Evolutionary conservation across 202 grass and related monocot species (phyloP), one percentile per base, ranked within the genome.

Genomic region (Sporobolus alterniflorus): DNA sequence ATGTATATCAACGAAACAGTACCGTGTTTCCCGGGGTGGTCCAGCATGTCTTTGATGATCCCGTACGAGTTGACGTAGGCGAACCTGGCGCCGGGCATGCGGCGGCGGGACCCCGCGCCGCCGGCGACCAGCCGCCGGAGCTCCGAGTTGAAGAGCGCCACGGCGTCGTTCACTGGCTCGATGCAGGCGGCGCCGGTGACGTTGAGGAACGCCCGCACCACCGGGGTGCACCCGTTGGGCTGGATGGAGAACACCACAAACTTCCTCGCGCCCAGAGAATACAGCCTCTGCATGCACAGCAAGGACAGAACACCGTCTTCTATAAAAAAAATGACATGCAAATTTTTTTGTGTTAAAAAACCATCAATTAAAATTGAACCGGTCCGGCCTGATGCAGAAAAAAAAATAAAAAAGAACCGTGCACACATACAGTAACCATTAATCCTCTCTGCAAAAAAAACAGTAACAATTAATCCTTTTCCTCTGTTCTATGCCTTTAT

Each of bases 231-330:
- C 33, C 91, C 91, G 10, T 80, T 88, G 49, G 88, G 77, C 67
- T 94, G 91, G 69, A 94, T 82, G 18, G 91, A 86, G 82, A 94
- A 94, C 33, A 94, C 3, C 56, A 88, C 85, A 9, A 91, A 94
- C 73, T 94, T 94, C 57, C 85, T 85, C 1, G 85, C 91, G 21
- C 91, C 91, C 0, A 94, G 70, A 64, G 40, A 71, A n/a, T 94
- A 88, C 17, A 91, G 76, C 51, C 74, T 88, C 91, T 94, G 82
- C 5, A 39, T 39, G n/a, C n/a, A 3, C 47, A 26, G 54, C 54
- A 54, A 24, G 8, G 30, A 11, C 11, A 39, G 7, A 39, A 39
- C 36, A n/a, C n/a, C n/a, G n/a, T n/a, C n/a, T n/a, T n/a, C n/a
- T n/a, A n/a, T n/a, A n/a, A n/a, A n/a, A n/a, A n/a, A n/a, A n/a